A percentile compares a stretch with the other conserved stretches of the same genome.
Conservation (phyloP, 192 early-diverging fungal species). For the Backusella australiensis region DNA sequence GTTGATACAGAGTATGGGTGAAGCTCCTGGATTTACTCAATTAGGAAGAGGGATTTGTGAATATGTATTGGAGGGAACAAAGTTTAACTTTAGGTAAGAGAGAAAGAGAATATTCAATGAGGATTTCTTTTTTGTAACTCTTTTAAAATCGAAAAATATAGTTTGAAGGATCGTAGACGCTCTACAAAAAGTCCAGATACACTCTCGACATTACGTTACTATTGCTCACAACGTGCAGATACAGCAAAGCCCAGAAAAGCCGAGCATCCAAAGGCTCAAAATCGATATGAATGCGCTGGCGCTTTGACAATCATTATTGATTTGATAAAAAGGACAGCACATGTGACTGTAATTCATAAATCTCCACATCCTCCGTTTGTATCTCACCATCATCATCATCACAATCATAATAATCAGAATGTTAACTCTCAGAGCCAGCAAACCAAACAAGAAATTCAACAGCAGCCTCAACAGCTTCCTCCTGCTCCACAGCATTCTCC, state of each 20-base stretch:
- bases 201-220: conserved; percentile 30
- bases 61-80: conserved; percentile 26
- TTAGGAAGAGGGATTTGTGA: conserved; percentile 30
- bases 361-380: conserved; percentile 29
- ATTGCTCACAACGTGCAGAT: conserved; percentile 32
- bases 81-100: conserved; percentile 32
- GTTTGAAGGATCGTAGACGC: conserved; percentile 32
- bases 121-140: not conserved
- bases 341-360: conserved; percentile 31
- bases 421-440: not conserved
- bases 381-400: conserved; percentile 5
- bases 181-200: conserved; percentile 29
- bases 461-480: not conserved
- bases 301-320: conserved; percentile 32
- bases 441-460: conserved; percentile 4
- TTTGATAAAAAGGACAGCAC: conserved; percentile 25
- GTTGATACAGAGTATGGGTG: conserved; percentile 13
- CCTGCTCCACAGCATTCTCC: not conserved
- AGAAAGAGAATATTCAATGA: not conserved
- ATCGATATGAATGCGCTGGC: conserved; percentile 27
- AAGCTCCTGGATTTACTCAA: conserved; percentile 16
- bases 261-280: conserved; percentile 25
- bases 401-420: conserved; percentile 1
- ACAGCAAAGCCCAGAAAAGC: conserved; percentile 30
- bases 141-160: not conserved